phyloP scores from a whole-genome alignment of 139 green algal genomes.

The Micractinium conductrix region DNA sequence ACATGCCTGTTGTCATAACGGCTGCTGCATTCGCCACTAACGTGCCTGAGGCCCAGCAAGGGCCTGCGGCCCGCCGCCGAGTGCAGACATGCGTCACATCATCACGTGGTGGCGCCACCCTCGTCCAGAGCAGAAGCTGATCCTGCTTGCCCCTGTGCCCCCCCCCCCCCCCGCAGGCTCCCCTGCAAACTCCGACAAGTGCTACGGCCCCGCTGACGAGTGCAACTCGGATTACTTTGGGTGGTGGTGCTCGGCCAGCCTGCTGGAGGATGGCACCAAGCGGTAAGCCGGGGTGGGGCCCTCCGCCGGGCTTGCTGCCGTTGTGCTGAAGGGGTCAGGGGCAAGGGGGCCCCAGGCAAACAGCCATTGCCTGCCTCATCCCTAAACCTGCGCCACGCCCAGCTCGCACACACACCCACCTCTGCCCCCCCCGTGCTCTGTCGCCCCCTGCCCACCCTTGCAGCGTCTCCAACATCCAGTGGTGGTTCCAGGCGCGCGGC shows the following conservation, averaged over 20 bases:
- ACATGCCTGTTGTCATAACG: too few relatives aligned
- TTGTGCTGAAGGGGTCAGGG: too few relatives aligned
- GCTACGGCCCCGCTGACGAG: not conserved
- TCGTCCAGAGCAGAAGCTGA: too few relatives aligned
- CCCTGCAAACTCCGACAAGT: not conserved
- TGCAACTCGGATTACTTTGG: not conserved
- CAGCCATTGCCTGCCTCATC: not conserved
- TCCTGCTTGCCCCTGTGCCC: not conserved
- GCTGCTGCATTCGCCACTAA: not conserved
- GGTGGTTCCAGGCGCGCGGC: conserved; percentile 28
- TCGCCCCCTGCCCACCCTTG: not conserved
- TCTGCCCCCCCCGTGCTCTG: not conserved
- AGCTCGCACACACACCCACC: not conserved
- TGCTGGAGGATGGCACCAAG: conserved; percentile 21
- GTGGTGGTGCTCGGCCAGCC: not conserved
- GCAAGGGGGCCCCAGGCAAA: not conserved
- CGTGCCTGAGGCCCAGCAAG: too few relatives aligned
- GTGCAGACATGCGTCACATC: not conserved
- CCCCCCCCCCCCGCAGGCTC: not conserved
- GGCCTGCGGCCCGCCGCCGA: not conserved
- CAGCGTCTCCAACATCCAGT: conserved; percentile 41
- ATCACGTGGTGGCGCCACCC: not conserved
- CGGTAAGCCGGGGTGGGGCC: not conserved
- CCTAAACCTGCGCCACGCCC: too few relatives aligned
- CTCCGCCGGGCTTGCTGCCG: too few relatives aligned